A percentile compares a stretch with the other conserved stretches of the same genome.
Evolutionary conservation across 2,329 filamentous ascomycete genomes (phyloP).

Genomic region (Orbilia oligospora): DNA sequence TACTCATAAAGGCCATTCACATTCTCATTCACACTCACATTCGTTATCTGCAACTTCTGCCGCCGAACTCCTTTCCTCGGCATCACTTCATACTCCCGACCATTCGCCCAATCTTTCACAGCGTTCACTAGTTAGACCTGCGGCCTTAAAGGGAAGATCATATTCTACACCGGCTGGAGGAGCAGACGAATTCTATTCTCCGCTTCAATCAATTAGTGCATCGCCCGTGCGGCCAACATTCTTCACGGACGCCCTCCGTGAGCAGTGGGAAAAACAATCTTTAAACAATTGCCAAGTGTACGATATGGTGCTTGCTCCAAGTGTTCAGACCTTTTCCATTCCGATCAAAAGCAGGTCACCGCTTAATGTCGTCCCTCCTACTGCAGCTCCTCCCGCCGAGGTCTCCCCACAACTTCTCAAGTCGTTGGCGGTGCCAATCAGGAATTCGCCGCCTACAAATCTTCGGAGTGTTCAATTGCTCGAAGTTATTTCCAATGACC

Average conservation of each 20-base stretch:
- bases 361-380: background rate
- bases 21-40: slow-evolving; percentile 35
- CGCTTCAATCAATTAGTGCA: slow-evolving; percentile 40
- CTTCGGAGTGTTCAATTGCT: slow-evolving; percentile 38
- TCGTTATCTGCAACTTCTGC: slow-evolving; percentile 32
- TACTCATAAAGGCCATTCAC: slow-evolving; percentile 12
- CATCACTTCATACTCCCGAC: slow-evolving; percentile 20
- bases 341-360: slow-evolving; percentile 11
- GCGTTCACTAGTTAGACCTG: slow-evolving; percentile 28
- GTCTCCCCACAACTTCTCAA: slow-evolving; percentile 21
- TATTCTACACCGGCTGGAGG: slow-evolving; percentile 52
- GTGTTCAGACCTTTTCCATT: slow-evolving; percentile 31
- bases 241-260: slow-evolving; percentile 35
- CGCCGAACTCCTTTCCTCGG: slow-evolving; percentile 32
- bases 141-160: slow-evolving; percentile 28
- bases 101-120: slow-evolving; percentile 13
- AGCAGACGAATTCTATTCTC: slow-evolving; percentile 42
- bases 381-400: slow-evolving; percentile 6
- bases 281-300: slow-evolving; percentile 35
- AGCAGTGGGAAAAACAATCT: slow-evolving; percentile 24
- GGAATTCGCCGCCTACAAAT: slow-evolving; percentile 39
- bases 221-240: slow-evolving; percentile 16
- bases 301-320: slow-evolving; percentile 45
- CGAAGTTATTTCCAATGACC: slow-evolving; percentile 49
- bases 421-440: slow-evolving; percentile 48